phyloP scores from a whole-genome alignment of 2,329 filamentous ascomycete species.

The Alternaria arbusti region DNA sequence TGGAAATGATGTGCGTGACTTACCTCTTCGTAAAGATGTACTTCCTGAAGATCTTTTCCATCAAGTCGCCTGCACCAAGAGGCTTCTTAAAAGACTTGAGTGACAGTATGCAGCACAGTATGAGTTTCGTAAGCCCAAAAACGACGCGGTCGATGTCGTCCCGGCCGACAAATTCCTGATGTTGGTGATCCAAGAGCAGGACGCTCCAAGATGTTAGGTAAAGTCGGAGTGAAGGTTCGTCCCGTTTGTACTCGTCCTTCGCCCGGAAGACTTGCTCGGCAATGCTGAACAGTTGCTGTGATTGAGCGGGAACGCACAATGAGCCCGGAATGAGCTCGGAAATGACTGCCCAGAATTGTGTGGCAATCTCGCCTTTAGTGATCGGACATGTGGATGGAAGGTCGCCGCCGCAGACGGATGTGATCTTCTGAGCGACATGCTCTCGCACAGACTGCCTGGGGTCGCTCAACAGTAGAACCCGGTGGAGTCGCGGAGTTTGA shows the following conservation, averaged over 20 bases:
- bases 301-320: constrained; percentile 29
- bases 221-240: constrained; percentile 38
- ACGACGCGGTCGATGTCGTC: constrained; percentile 46
- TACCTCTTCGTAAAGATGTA: constrained; percentile 43
- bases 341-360: constrained; percentile 44
- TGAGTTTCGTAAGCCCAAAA: constrained; percentile 49
- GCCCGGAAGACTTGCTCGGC: constrained; percentile 45
- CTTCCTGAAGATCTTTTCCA: constrained; percentile 42
- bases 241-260: constrained; percentile 42
- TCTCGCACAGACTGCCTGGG: constrained; percentile 31
- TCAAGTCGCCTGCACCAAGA: constrained; percentile 36
- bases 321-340: constrained; percentile 38
- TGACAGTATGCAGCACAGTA: constrained; percentile 47
- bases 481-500: constrained; percentile 35
- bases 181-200: constrained; percentile 41
- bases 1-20: constrained; percentile 3
- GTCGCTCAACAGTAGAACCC: constrained; percentile 39
- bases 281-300: constrained; percentile 44
- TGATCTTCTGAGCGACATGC: constrained; percentile 36
- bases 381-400: constrained; percentile 43
- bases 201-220: constrained; percentile 41
- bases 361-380: constrained; percentile 35
- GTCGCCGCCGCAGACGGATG: constrained; percentile 44
- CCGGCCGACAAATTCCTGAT: constrained; percentile 44
- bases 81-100: constrained; percentile 50